Conservation (phyloP, 768 basidiomycete species). For the Kondoa subrosea region DNA sequence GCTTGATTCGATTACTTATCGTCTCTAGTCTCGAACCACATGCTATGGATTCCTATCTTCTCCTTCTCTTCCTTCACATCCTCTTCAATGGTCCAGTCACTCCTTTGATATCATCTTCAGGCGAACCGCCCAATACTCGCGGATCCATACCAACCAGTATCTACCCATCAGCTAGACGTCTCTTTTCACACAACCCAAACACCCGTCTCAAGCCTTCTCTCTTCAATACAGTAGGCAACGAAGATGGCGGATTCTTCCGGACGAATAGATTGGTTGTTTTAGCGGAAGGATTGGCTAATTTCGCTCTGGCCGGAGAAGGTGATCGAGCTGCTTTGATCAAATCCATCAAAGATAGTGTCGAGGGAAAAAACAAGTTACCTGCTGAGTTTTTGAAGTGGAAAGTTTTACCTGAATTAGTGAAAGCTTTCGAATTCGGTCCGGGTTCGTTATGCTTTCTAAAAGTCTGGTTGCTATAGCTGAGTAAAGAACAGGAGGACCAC, state of each 20-base stretch:
- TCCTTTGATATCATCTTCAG: conserved; percentile 38
- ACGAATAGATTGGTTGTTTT: conserved; percentile 68
- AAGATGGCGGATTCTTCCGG: conserved; percentile 57
- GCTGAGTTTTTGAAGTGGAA: conserved; percentile 65
- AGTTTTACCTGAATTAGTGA: conserved; percentile 70
- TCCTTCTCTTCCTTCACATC: conserved; percentile 67
- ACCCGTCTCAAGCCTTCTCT: conserved; percentile 55
- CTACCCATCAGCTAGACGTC: conserved; percentile 66
- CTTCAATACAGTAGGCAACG: conserved; percentile 55
- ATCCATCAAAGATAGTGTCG: conserved; percentile 58
- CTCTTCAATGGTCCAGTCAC: conserved; percentile 72
- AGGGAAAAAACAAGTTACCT: conserved; percentile 47
- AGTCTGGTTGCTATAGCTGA: conserved; percentile 31
- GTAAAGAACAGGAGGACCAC: conserved; percentile 39
- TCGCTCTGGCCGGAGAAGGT: conserved; percentile 57
- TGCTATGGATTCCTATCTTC: conserved; percentile 66
- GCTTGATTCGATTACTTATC: conserved; percentile 24
- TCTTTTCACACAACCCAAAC: conserved; percentile 63
- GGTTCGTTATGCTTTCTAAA: conserved; percentile 4
- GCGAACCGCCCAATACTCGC: conserved; percentile 54
- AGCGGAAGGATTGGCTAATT: conserved; percentile 68
- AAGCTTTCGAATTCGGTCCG: conserved; percentile 61
- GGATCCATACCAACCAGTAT: conserved; percentile 57
- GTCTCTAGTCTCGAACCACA: conserved; percentile 44
- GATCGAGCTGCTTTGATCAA: conserved; percentile 38